Conservation (phyloP, 495 filamentous ascomycete species). For the Aspergillus hancockii region DNA sequence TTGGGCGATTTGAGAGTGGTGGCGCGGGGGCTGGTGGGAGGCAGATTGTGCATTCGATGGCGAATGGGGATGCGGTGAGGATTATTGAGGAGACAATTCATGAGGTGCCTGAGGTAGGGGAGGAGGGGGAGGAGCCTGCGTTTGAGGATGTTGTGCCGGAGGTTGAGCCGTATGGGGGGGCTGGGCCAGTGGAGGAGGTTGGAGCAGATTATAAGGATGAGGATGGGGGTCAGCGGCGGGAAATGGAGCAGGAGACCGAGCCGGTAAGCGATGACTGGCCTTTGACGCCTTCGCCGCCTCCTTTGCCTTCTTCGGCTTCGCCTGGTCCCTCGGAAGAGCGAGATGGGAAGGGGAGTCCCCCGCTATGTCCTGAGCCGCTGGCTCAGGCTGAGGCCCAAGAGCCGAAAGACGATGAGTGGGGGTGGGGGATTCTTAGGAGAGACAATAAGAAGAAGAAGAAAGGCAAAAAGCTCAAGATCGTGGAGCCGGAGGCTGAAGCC, state of each 20-base stretch:
- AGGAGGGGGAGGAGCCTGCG: background rate
- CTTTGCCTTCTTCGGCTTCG: background rate
- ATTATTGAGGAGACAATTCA: background rate
- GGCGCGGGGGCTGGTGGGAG: too few species aligned
- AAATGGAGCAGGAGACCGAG: background rate
- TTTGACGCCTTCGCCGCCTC: background rate
- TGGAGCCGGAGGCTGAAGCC: background rate
- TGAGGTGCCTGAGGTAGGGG: background rate
- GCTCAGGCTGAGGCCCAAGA: background rate
- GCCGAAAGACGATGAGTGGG: background rate
- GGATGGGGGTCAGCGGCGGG: background rate
- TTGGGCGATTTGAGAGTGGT: background rate
- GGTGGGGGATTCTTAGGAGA: background rate
- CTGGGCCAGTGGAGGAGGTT: background rate
- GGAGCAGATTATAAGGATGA: background rate
- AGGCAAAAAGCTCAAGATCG: background rate
- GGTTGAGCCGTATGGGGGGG: background rate
- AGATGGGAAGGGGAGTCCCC: background rate
- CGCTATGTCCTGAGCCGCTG: background rate
- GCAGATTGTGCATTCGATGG: background rate
- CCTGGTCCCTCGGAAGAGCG: background rate
- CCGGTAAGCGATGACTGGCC: background rate
- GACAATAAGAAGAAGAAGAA: background rate
- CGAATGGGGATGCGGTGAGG: background rate
- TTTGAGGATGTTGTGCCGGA: background rate